These are phyloP conservation scores for Penicillium sp. DNA, from an alignment of 2,329 filamentous ascomycete species.

Conservation along the genomic window DNA sequence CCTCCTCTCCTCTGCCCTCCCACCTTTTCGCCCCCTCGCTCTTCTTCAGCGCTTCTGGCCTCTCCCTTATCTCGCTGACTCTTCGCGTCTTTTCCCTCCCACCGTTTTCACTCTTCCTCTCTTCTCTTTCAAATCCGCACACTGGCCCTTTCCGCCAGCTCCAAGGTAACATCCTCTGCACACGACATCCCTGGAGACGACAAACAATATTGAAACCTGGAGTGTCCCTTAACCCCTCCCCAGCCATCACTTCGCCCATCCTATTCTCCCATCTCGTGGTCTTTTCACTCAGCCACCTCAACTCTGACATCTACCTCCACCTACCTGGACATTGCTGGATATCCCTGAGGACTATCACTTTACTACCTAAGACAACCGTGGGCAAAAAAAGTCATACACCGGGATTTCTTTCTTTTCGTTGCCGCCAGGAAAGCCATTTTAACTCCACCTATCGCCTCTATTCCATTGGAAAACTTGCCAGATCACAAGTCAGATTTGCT, in stretches of 20 bases:
- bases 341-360: constrained; percentile 17
- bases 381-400: constrained; percentile 22
- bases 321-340: constrained; percentile 21
- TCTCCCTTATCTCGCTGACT: constrained; percentile 34
- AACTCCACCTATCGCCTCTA: constrained; percentile 21
- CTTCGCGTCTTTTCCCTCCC: constrained; percentile 20
- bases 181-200: constrained; percentile 17
- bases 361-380: constrained; percentile 19
- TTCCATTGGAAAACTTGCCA: constrained; percentile 22
- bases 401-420: constrained; percentile 27
- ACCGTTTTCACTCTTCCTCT: constrained; percentile 16
- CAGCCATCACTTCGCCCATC: constrained; percentile 31
- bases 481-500: constrained; percentile 27
- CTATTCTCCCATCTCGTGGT: constrained; percentile 13
- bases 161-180: constrained; percentile 15
- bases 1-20: constrained; percentile 27
- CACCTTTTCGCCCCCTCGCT: constrained; percentile 20
- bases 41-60: constrained; percentile 15
- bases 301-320: constrained; percentile 19
- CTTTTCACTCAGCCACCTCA: constrained; percentile 11
- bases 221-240: constrained; percentile 19
- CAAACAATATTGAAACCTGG: constrained; percentile 14
- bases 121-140: constrained; percentile 17
- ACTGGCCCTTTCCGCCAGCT: constrained; percentile 26
- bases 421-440: constrained; percentile 18